These are phyloP conservation scores for Sclerotinia minor DNA, from an alignment of 2,329 filamentous ascomycete genomes.

Conservation along the genomic window DNA sequence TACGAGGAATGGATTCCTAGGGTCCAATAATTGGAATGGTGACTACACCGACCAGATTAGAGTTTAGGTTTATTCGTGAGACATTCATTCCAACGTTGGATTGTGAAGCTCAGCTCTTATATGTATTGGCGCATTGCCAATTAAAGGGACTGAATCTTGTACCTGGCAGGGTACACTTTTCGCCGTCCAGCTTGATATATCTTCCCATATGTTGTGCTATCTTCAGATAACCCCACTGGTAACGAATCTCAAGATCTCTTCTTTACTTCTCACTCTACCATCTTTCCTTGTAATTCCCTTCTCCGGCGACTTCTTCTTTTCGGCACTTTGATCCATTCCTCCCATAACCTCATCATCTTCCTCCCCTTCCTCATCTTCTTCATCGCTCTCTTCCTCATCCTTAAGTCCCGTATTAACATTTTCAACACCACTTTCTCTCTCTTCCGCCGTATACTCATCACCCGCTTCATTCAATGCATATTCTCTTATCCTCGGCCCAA, in stretches of 20 bases:
- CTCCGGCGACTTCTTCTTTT: slow-evolving; percentile 31
- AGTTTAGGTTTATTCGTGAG: background rate
- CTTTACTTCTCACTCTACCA: slow-evolving; percentile 40
- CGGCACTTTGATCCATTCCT: slow-evolving; percentile 35
- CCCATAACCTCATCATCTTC: slow-evolving; percentile 59
- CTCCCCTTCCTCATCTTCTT: slow-evolving; percentile 50
- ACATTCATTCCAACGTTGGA: background rate
- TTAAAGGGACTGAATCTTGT: too few relatives aligned
- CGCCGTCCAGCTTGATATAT: background rate
- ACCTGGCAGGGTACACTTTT: too few relatives aligned
- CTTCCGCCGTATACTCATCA: slow-evolving; percentile 72
- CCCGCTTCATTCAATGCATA: slow-evolving; percentile 52
- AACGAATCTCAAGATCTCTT: slow-evolving; percentile 52
- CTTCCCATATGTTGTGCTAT: background rate
- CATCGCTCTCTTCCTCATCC: slow-evolving; percentile 57
- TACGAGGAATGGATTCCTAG: background rate
- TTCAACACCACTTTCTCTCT: slow-evolving; percentile 64
- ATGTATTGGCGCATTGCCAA: too few relatives aligned
- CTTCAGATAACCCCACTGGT: slow-evolving; percentile 45
- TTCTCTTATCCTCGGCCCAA: slow-evolving; percentile 45
- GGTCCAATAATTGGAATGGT: background rate
- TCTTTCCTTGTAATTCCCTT: slow-evolving; percentile 27
- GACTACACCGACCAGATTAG: background rate
- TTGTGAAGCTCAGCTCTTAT: background rate
- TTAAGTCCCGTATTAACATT: slow-evolving; percentile 71